Conservation (phyloP, 225 moss, liverwort and hornwort genomes). For the Pseudoscleropodium purum region DNA sequence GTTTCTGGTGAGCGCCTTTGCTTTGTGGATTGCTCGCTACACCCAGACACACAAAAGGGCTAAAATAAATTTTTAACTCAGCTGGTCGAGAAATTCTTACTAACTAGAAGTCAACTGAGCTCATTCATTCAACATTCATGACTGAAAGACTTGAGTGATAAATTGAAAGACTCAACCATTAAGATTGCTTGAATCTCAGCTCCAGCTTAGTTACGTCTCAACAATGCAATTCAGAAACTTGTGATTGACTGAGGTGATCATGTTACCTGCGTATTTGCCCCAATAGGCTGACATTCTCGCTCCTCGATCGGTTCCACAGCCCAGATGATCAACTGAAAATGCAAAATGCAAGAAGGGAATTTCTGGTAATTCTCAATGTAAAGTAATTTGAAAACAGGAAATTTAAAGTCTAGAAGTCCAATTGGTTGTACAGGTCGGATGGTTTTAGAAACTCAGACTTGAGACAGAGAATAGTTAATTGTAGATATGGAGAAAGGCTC, state of each 20-base stretch:
- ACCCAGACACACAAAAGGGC: slow-evolving; percentile 51
- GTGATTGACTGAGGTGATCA: neutral
- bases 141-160: neutral
- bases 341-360: neutral
- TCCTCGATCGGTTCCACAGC: slow-evolving; percentile 2
- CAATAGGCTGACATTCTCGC: slow-evolving; percentile 48
- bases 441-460: neutral
- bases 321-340: neutral
- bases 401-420: neutral
- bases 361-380: neutral
- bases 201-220: neutral
- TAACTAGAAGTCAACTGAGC: neutral
- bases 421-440: neutral
- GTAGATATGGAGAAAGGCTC: neutral
- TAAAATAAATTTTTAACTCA: slow-evolving; percentile 30
- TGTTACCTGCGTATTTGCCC: slow-evolving; percentile 55
- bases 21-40: slow-evolving; percentile 56
- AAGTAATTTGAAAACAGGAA: neutral
- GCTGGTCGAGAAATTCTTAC: neutral
- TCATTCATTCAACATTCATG: neutral
- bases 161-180: neutral
- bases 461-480: neutral
- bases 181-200: neutral
- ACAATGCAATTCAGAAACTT: neutral
- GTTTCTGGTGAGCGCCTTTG: slow-evolving; percentile 66